Evolutionary conservation across 2,329 filamentous ascomycete genomes (phyloP).

Genomic region (Neofusicoccum laricinum): DNA sequence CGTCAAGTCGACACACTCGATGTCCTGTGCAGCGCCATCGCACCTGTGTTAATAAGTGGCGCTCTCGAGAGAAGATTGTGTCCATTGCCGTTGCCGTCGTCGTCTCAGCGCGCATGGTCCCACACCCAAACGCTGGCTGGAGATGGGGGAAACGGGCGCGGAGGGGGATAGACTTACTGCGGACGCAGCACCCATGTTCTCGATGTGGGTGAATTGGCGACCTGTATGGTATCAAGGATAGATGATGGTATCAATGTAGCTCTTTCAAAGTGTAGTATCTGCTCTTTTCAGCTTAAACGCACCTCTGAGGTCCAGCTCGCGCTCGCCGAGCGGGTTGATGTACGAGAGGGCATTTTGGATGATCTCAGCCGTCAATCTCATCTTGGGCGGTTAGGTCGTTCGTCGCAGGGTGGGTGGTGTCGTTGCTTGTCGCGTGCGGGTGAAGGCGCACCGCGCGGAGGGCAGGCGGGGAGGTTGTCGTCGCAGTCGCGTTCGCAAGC

Average conservation of each 20-base stretch:
- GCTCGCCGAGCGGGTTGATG: slow-evolving; percentile 97
- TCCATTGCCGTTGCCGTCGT: no score
- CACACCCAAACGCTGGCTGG: not conserved
- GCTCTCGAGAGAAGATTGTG: no score
- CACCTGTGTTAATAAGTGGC: no score
- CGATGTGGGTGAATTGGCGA: slow-evolving; percentile 95
- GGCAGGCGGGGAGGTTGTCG: not conserved
- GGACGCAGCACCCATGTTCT: slow-evolving; percentile 82
- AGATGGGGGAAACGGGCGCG: not conserved
- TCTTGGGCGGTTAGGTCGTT: not conserved
- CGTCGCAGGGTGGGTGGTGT: not conserved
- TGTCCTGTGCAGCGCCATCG: slow-evolving; percentile 57
- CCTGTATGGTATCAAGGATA: slow-evolving; percentile 63
- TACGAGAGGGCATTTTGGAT: slow-evolving; percentile 95
- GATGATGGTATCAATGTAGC: slow-evolving; percentile 78
- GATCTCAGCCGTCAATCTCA: slow-evolving; percentile 75
- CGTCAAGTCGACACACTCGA: slow-evolving; percentile 96
- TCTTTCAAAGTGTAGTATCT: slow-evolving; percentile 85
- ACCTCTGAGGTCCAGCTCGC: slow-evolving; percentile 99
- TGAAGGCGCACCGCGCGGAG: no score
- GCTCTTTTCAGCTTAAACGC: slow-evolving; percentile 77
- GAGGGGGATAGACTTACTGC: slow-evolving; percentile 60
- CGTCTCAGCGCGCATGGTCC: not conserved
- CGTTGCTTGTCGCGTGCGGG: not conserved
- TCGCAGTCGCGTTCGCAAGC: no score